Evolutionary conservation across 495 filamentous ascomycete genomes (phyloP).

Genomic region (Neurospora africana): DNA sequence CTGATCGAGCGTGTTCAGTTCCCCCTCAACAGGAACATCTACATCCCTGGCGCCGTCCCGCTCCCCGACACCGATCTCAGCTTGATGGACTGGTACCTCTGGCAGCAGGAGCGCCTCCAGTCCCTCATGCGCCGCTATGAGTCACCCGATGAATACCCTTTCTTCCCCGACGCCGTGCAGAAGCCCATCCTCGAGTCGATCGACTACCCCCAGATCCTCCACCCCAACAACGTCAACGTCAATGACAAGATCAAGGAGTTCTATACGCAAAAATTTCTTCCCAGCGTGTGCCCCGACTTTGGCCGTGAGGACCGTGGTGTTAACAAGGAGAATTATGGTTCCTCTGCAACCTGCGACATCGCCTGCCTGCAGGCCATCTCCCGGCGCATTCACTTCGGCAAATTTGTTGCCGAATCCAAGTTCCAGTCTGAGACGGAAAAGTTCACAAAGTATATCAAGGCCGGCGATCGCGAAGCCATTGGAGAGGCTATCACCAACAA

Average conservation of each 20-base stretch:
- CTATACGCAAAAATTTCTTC: conserved; percentile 77
- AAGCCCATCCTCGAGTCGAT: conserved; percentile 78
- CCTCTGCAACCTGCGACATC: conserved; percentile 84
- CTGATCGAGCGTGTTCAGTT: conserved; percentile 98
- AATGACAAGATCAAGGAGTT: conserved; percentile 76
- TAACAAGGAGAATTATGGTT: conserved; percentile 89
- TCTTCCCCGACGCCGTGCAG: conserved; percentile 79
- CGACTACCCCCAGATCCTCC: conserved; percentile 81
- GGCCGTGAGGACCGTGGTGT: conserved; percentile 69
- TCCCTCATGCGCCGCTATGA: conserved; percentile 93
- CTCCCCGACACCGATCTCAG: conserved; percentile 63
- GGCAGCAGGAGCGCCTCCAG: conserved; percentile 79
- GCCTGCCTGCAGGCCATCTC: conserved; percentile 83
- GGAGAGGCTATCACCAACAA: conserved; percentile 83
- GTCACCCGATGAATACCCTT: conserved; percentile 94
- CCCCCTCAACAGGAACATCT: conserved; percentile 82
- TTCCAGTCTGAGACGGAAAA: conserved; percentile 72
- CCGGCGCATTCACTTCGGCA: conserved; percentile 91
- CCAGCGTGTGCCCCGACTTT: conserved; percentile 63
- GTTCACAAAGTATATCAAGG: conserved; percentile 72
- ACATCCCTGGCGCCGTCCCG: conserved; percentile 64
- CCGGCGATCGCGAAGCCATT: conserved; percentile 67
- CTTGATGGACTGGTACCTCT: conserved; percentile 89
- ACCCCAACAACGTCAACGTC: conserved; percentile 84
- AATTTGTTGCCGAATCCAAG: conserved; percentile 98